These are phyloP conservation scores for Mycena amicta DNA, from an alignment of 768 basidiomycete genomes.

Conservation along the genomic window DNA sequence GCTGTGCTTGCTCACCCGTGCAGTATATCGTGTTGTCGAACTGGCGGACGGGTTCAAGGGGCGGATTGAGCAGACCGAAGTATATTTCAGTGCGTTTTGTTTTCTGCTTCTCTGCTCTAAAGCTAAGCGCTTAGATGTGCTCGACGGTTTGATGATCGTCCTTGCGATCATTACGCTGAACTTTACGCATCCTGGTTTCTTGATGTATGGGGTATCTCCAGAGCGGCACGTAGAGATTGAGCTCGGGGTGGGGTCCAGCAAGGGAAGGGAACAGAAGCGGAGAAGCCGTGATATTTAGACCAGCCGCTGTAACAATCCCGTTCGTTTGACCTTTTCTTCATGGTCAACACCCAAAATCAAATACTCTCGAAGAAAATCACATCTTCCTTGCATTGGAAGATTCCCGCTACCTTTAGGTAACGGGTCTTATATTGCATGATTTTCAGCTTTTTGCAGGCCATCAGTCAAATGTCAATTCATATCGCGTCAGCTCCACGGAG, in stretches of 20 bases:
- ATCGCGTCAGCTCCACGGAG: too few species aligned
- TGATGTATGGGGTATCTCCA: background rate
- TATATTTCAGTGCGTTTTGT: constrained; percentile 2
- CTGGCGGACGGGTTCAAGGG: constrained; percentile 3
- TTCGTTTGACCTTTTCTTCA: too few species aligned
- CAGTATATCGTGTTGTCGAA: constrained; percentile 7
- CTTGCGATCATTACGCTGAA: background rate
- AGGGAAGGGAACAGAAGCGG: background rate
- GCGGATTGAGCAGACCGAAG: constrained; percentile 1
- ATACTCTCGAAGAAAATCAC: too few species aligned
- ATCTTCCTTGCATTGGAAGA: too few species aligned
- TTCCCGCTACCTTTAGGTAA: too few species aligned
- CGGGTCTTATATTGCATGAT: too few species aligned
- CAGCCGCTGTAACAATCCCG: too few species aligned
- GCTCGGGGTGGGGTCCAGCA: background rate
- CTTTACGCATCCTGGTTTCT: constrained; percentile 2
- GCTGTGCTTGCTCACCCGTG: constrained; percentile 1
- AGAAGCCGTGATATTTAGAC: too few species aligned
- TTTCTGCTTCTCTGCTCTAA: background rate
- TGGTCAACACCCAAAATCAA: too few species aligned
- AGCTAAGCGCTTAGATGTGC: background rate
- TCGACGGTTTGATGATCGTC: constrained; percentile 7
- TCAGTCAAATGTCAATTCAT: too few species aligned
- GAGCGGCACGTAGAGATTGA: background rate
- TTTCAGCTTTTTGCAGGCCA: too few species aligned